Base-by-base conservation (phyloP, 179 eudicot species). In the Drosera spatulata region DNA sequence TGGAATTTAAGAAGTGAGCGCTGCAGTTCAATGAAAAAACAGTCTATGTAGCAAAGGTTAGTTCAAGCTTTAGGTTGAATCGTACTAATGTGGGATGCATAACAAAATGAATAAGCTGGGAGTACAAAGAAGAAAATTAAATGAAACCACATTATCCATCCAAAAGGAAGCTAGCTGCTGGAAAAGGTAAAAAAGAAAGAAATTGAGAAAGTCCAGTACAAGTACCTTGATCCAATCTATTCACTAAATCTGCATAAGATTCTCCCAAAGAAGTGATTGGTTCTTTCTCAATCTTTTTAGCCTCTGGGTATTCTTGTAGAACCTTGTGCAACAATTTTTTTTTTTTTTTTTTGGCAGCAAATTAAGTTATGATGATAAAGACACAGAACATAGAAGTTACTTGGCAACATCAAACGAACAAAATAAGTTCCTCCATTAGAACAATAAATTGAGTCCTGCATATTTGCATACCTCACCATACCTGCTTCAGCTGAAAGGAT, bases 401-500 rank as follows among this genome's bases (percentile, higher is more conserved):
- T 38, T 7, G 6, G 53, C 53, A 59, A 2, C 10, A 10, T 59
- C 39, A 48, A 6, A 46, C 13, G 61, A 41, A 15, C 33, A 22
- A 22, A 51, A 59, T 41, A 42, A 9, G 52, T 44, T 39, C 10
- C 7, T 11, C 7, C 13, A 61, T 56, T 45, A n/a, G 41, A 57
- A 15, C 53, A 39, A 7, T 43, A 7, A 43, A 4, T 46, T 61
- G 41, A 63, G 44, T 56, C 66, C 59, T 63, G 68, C 73, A 74
- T 66, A 68, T 75, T 68, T 56, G 80, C 78, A 68, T 78, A 72
- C 84, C 80, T 77, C 88, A 65, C 71, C 83, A 60, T 91, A 91
- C 97, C 97, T 91, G 82, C 86, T 87, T 91, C 73, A 91, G 79
- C 71, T 85, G 79, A 71, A 79, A 78, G 62, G 81, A 83, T 56